Base-by-base conservation (phyloP, 129 eudicot genomes). In the Deinandra increscens region DNA sequence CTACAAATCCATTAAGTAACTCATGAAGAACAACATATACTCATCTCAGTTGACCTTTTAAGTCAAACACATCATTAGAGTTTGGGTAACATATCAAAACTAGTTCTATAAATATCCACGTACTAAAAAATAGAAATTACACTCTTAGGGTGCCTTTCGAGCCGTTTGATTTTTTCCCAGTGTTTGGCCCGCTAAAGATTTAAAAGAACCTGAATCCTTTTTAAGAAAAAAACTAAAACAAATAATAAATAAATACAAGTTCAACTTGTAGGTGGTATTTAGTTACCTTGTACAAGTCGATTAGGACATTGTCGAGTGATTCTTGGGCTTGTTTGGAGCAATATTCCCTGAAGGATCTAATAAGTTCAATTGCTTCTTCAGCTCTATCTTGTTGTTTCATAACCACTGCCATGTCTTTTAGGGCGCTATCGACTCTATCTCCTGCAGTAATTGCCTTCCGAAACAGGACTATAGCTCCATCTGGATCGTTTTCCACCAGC, bases 401-500 rank as follows among this genome's bases (percentile, higher is more conserved):
- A 34, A 89, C 94, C 18, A 86, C 80, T 43, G 96, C 94, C 96
- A 86, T 86, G 82, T 89, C 96, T 74, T 89, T 89, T 10, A 89
- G 73, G 31, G 96, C 96, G 48, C 94, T 86, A 68, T 86, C 96
- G 1, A 89, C 88, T 76, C 94, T 78, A 48, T 89, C 96, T 6
- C 96, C 86, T 2, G 71, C 78, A 80, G 86, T 89, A 53, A 89
- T 89, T 2, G 96, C 94, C 74, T 80, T 80, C 96, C 96, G 84
- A 62, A 89, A 89, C 50, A 69, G 19, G 26, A 76, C 68, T 60
- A 89, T 84, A 6, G 96, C 93, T 9, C 89, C 84, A 50, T 89
- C 88, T 15, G 83, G 81, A 54, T 89, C 93, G 71, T 89, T 89
- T 84, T 86, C 85, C 0, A 89, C 89, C 66, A 89, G 38, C 96